Conservation (phyloP, 768 basidiomycete species). For the Lyophyllum shimeji region DNA sequence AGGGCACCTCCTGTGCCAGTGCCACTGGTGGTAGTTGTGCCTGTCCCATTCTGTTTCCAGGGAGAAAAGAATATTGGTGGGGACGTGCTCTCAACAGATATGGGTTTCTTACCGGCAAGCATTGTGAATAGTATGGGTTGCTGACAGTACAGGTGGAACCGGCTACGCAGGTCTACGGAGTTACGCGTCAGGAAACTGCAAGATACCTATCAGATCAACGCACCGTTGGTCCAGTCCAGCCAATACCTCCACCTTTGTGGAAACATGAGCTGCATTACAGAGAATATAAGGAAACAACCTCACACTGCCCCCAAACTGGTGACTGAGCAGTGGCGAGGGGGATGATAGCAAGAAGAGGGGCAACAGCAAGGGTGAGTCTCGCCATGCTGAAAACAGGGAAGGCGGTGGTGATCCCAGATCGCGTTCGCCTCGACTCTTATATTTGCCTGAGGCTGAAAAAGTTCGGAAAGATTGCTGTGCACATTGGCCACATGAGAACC, state of each 20-base stretch:
- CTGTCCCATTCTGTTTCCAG: not conserved
- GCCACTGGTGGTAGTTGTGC: conserved; percentile 2
- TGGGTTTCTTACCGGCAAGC: conserved; percentile 28
- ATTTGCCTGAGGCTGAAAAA: conserved; percentile 6
- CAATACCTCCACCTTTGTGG: conserved; percentile 22
- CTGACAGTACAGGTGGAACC: conserved; percentile 35
- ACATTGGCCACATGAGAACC: conserved; percentile 5
- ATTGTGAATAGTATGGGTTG: conserved; percentile 47
- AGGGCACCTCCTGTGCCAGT: conserved; percentile 11
- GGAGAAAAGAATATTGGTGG: not conserved
- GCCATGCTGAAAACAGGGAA: conserved; percentile 7
- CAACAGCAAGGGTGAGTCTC: conserved; percentile 24
- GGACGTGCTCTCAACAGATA: not conserved
- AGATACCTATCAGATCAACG: not conserved
- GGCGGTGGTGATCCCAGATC: not conserved
- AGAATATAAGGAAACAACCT: conserved; percentile 14
- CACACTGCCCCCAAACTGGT: conserved; percentile 34
- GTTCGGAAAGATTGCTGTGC: conserved; percentile 7
- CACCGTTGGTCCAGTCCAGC: conserved; percentile 32
- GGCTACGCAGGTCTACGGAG: conserved; percentile 35
- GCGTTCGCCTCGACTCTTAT: not conserved
- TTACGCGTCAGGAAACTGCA: not conserved
- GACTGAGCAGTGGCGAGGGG: conserved; percentile 25
- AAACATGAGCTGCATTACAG: not conserved
- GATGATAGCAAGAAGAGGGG: conserved; percentile 24